These are phyloP conservation scores for Mycena crocata DNA, from an alignment of 768 basidiomycete species.

Conservation along the genomic window DNA sequence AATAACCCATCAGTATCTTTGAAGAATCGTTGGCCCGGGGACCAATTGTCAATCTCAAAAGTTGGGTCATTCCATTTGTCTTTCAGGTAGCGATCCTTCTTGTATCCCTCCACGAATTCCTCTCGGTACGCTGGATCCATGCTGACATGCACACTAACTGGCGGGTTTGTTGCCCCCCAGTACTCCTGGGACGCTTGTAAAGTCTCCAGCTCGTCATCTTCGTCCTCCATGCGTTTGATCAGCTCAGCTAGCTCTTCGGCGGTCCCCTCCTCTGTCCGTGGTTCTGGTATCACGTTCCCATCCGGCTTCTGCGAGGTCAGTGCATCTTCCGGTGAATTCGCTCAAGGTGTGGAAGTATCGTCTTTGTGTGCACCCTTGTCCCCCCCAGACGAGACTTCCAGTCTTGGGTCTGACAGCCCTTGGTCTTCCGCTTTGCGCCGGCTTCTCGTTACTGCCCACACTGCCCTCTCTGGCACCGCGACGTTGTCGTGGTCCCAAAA, in stretches of 20 bases:
- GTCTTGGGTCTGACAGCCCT: too few species aligned
- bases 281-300: neutral
- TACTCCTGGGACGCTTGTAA: neutral
- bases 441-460: too few species aligned
- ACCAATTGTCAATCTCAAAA: neutral
- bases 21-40: constrained; percentile 20
- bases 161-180: neutral
- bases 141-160: neutral
- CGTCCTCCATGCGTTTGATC: neutral
- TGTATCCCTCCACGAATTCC: neutral
- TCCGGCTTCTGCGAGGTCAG: too few species aligned
- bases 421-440: too few species aligned
- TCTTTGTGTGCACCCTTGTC: too few species aligned
- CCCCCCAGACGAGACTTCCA: too few species aligned
- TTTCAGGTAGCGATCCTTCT: neutral
- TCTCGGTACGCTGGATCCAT: neutral
- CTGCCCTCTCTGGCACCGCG: too few species aligned
- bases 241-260: neutral
- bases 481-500: too few species aligned
- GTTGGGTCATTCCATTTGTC: neutral
- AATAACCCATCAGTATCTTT: constrained; percentile 26
- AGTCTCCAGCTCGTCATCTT: neutral
- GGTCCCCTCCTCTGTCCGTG: neutral
- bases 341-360: too few species aligned
- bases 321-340: too few species aligned